Evolutionary conservation across 2,329 filamentous ascomycete species (phyloP).

Genomic region (Botrytis squamosa): DNA sequence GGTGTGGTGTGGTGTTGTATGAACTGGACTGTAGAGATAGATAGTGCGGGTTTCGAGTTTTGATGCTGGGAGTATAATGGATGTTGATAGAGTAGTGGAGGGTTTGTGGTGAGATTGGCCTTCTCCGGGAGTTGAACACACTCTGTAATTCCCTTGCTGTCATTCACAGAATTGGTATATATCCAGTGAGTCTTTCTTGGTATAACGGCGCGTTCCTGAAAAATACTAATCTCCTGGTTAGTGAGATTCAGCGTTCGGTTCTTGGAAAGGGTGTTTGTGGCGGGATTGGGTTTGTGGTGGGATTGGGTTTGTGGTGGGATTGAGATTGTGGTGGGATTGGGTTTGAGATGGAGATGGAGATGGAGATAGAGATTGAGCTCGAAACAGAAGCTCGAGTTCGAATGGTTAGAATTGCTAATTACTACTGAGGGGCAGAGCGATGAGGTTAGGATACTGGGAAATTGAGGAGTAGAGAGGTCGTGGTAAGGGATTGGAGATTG

Average conservation of each 20-base stretch:
- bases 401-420: neutral
- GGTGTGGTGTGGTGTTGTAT: no score
- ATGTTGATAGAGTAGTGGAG: no score
- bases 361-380: neutral
- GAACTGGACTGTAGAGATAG: no score
- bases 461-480: neutral
- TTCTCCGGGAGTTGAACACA: neutral
- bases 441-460: neutral
- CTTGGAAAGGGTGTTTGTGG: neutral
- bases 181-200: slow-evolving; percentile 14
- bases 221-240: neutral
- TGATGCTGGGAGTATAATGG: no score
- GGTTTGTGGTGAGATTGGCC: neutral
- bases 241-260: neutral
- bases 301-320: no score
- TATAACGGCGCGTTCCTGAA: neutral
- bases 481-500: neutral
- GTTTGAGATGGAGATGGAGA: no score
- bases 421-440: neutral
- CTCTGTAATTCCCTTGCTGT: slow-evolving; percentile 17
- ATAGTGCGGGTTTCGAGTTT: neutral
- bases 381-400: no score
- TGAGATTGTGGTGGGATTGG: no score
- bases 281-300: no score
- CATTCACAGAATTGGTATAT: slow-evolving; percentile 1